These are phyloP conservation scores for Corynascus novoguineensis DNA, from an alignment of 495 filamentous ascomycete genomes.

Conservation along the genomic window DNA sequence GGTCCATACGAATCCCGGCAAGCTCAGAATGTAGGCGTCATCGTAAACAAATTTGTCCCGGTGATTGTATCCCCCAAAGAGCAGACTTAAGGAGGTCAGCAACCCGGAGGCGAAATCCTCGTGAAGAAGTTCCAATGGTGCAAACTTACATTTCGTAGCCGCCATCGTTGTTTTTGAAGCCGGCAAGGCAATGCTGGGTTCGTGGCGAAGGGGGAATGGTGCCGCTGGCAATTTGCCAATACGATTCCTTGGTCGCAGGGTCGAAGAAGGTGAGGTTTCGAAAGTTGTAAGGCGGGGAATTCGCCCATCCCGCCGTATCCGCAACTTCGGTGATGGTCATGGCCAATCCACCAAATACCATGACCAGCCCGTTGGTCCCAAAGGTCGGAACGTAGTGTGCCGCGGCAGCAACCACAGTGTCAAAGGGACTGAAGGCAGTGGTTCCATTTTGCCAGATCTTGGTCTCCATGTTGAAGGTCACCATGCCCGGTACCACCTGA, in stretches of 20 bases:
- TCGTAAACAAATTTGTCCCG: constrained; percentile 13
- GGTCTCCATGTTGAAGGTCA: constrained; percentile 20
- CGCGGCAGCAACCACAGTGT: constrained; percentile 12
- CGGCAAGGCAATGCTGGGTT: constrained; percentile 27
- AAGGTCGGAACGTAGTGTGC: constrained; percentile 30
- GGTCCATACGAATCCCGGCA: constrained; percentile 46
- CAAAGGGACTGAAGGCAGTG: constrained; percentile 7
- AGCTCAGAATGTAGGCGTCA: constrained; percentile 38
- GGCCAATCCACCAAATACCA: constrained; percentile 33
- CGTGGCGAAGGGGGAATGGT: constrained; percentile 17
- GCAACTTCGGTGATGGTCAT: not conserved
- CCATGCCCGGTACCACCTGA: constrained; percentile 20
- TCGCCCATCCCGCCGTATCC: not conserved
- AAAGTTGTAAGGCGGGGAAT: constrained; percentile 13
- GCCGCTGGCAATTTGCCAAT: constrained; percentile 32
- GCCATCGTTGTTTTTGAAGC: constrained; percentile 27
- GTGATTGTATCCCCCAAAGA: constrained; percentile 30
- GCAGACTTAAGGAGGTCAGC: constrained; percentile 26
- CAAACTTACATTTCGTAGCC: constrained; percentile 32
- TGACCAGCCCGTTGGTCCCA: constrained; percentile 27
- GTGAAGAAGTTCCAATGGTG: not conserved
- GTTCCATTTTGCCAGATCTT: constrained; percentile 18
- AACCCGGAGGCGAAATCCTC: too few species aligned
- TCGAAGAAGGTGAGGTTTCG: constrained; percentile 33
- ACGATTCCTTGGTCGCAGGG: constrained; percentile 30